Evolutionary conservation across 208 protist species (phyloP).

Genomic region (Wallacemonas sp.): DNA sequence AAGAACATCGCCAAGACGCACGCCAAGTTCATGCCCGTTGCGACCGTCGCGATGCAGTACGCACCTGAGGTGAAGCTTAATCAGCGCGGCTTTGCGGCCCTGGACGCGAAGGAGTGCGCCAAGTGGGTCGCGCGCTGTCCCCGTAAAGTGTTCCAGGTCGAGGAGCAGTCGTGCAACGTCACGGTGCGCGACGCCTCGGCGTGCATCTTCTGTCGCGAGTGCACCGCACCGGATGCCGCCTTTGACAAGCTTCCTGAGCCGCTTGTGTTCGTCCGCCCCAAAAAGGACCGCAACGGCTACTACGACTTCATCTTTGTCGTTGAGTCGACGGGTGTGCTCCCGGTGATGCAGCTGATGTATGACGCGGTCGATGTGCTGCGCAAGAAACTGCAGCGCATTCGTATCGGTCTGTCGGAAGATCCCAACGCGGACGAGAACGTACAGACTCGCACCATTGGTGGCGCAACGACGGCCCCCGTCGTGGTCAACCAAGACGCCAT

Average conservation of each 20-base stretch:
- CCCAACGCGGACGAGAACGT: constrained; percentile 63
- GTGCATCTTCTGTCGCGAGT: constrained; percentile 96
- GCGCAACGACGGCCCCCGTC: constrained; percentile 78
- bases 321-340: constrained; percentile 90
- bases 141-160: constrained; percentile 82
- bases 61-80: constrained; percentile 94
- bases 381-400: constrained; percentile 72
- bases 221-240: constrained; percentile 70
- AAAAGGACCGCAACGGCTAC: constrained; percentile 66
- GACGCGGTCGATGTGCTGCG: constrained; percentile 84
- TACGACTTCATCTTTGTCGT: constrained; percentile 92
- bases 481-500: constrained; percentile 84
- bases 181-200: constrained; percentile 59
- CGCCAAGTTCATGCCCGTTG: constrained; percentile 97
- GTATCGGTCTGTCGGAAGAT: constrained; percentile 68
- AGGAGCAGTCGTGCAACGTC: constrained; percentile 63
- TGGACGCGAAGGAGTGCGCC: constrained; percentile 65
- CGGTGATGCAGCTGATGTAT: constrained; percentile 84
- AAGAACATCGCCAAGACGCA: constrained; percentile 98
- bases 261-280: constrained; percentile 86
- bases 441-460: constrained; percentile 74
- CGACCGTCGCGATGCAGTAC: constrained; percentile 93
- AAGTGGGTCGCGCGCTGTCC: constrained; percentile 92
- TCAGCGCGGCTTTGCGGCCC: constrained; percentile 66
- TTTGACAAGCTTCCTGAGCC: constrained; percentile 80